Evolutionary conservation across 75 land plant genomes (phyloP), one percentile per base, ranked within the genome.

Genomic region (Cupressus sempervirens): DNA sequence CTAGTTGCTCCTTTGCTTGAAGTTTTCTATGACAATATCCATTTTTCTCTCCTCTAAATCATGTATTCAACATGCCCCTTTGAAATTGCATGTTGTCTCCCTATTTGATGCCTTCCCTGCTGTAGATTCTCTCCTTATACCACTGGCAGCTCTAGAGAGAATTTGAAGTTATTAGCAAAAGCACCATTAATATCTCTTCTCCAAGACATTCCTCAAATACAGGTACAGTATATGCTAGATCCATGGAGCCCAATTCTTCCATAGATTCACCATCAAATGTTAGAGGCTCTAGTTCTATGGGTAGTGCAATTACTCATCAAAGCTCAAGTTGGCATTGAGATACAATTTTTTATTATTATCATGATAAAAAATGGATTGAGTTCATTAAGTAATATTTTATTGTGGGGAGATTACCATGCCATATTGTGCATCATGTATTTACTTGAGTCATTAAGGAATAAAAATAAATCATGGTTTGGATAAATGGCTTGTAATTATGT

Each of bases 141-240:
- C n/a, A n/a, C n/a, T n/a, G n/a, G n/a, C n/a, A n/a, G n/a, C n/a
- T n/a, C n/a, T n/a, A n/a, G n/a, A n/a, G n/a, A 84, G 94, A 91
- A 84, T 30, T 86, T 23, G 94, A 91, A 82, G 76, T 70, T 20
- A 6, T 48, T 3, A 80, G 48, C 14, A 84, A 73, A 88, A 87
- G 40, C 10, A 56, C n/a, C 53, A 9, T 18, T 82, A 48, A 34
- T 82, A 29, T 58, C 35, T 72, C 30, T 18, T 20, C 68, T 82
- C 72, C 83, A 50, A 56, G 68, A 18, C 68, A 73, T 48, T 82
- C 83, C n/a, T 82, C 40, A 35, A 82, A 48, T 48, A 82, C 36
- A 10, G 83, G 83, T 82, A 73, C 48, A 43, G 81, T 43, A 43
- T 79, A 79, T 26, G 12, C 81, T 9, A 50, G 81, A 45, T 79